phyloP scores from a whole-genome alignment of 2,329 filamentous ascomycete species.

The Curvularia eragrostidis region DNA sequence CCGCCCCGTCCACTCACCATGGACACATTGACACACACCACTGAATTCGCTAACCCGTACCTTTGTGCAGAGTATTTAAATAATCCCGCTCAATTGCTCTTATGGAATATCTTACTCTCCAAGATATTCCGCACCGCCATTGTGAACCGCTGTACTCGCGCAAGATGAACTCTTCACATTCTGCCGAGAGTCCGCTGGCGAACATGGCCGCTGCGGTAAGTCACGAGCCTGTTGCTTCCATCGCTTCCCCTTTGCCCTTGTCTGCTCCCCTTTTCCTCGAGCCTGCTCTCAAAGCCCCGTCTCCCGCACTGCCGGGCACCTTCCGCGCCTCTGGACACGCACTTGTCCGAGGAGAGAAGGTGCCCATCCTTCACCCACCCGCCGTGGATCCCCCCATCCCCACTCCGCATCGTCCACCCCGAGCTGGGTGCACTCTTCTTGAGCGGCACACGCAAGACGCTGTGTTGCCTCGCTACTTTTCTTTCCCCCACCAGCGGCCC shows the following conservation, averaged over 20 bases:
- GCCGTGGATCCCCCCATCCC: background rate
- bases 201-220: constrained; percentile 42
- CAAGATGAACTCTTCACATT: constrained; percentile 38
- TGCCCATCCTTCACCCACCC: background rate
- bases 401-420: background rate
- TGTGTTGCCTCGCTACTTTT: background rate
- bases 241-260: constrained; percentile 5
- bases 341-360: background rate
- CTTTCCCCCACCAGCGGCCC: constrained; percentile 1
- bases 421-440: background rate
- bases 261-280: constrained; percentile 2
- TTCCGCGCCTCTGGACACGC: constrained; percentile 4
- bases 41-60: constrained; percentile 9
- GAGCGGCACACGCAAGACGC: background rate
- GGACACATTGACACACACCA: constrained; percentile 8
- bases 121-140: constrained; percentile 48
- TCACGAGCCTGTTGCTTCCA: constrained; percentile 19
- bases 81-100: constrained; percentile 7
- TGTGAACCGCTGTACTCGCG: constrained; percentile 36
- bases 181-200: constrained; percentile 31
- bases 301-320: constrained; percentile 1
- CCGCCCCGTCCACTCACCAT: constrained; percentile 12
- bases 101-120: constrained; percentile 51
- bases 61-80: constrained; percentile 23
- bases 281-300: constrained; percentile 1